A percentile compares a stretch with the other conserved stretches of the same genome.
phyloP scores from a whole-genome alignment of 2,329 filamentous ascomycete species.

The Rhexocercosporidium sp. region DNA sequence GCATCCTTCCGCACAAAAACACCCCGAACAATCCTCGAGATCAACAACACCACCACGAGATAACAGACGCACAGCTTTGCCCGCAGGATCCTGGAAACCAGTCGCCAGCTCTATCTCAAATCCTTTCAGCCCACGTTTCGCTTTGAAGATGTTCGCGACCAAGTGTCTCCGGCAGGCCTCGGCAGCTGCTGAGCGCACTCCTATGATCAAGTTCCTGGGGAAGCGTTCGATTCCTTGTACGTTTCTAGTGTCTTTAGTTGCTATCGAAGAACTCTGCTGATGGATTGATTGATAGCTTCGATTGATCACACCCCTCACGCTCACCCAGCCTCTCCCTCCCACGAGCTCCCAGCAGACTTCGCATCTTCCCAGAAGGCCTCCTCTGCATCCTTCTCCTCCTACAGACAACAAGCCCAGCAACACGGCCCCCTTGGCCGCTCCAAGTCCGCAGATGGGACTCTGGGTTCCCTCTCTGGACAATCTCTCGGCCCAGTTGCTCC shows the following conservation, averaged over 20 bases:
- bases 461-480: constrained; percentile 55
- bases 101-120: constrained; percentile 5
- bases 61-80: constrained; percentile 7
- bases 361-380: constrained; percentile 44
- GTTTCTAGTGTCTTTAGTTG: constrained; percentile 12
- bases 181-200: constrained; percentile 43
- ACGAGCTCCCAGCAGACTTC: constrained; percentile 61
- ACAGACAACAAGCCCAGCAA: constrained; percentile 63
- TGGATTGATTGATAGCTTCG: constrained; percentile 47
- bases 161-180: constrained; percentile 44
- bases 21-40: constrained; percentile 6
- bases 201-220: constrained; percentile 50
- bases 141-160: constrained; percentile 45
- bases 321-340: constrained; percentile 60
- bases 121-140: background rate
- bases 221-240: constrained; percentile 47
- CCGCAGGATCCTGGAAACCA: constrained; percentile 9
- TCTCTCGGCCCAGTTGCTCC: constrained; percentile 76
- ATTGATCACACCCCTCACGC: constrained; percentile 62
- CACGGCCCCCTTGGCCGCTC: constrained; percentile 58
- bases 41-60: background rate
- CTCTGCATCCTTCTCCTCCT: constrained; percentile 59
- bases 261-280: constrained; percentile 24
- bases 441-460: constrained; percentile 26
- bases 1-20: background rate